Evolutionary conservation across 2,329 filamentous ascomycete genomes (phyloP), one percentile per base, ranked within the genome.

Genomic region (Penicillium sumatraense): DNA sequence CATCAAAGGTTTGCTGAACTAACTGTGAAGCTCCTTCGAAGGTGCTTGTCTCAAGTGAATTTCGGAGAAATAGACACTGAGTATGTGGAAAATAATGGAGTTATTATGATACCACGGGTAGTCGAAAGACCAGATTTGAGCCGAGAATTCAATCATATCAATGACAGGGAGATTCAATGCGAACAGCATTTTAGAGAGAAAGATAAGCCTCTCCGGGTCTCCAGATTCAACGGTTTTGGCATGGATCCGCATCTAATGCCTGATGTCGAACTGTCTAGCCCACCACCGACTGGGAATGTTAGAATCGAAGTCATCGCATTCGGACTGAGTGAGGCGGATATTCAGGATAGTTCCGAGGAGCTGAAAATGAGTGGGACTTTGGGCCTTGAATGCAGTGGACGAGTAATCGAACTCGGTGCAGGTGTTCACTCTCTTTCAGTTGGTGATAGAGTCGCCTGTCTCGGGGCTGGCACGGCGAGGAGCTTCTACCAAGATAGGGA

Each of bases 271-370:
- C 24, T 31, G 9, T 9, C 20, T 3, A 38, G 47, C 5, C 42
- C 64, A 1, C 58, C 56, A 3, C 38, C 29, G 0, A 29, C 41
- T 9, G 63, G 69, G n/a, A 35, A 69, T 4, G 57, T 76, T 14
- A 68, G 70, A 9, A 67, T 76, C 23, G 59, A 66, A 33, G 67
- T 72, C 36, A 72, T 73, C 20, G 69, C 69, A 0, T 61, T 67
- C 2, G 63, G 67, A 8, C 36, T 76, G 14, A 70, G 65, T 29
- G 65, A 68, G 57, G 60, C 61, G 11, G 71, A 74, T 53, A n/a
- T 52, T 6, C 38, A 29, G 13, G 7, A 40, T 8, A 14, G 29
- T 3, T 6, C 13, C 3, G 6, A 31, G 2, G 16, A 21, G 8
- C 38, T 29, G 14, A 11, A 48, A 13, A 8, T 9, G 3, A 26